Base-by-base conservation (phyloP, 495 filamentous ascomycete genomes). In the Polyplosphaeria fusca region DNA sequence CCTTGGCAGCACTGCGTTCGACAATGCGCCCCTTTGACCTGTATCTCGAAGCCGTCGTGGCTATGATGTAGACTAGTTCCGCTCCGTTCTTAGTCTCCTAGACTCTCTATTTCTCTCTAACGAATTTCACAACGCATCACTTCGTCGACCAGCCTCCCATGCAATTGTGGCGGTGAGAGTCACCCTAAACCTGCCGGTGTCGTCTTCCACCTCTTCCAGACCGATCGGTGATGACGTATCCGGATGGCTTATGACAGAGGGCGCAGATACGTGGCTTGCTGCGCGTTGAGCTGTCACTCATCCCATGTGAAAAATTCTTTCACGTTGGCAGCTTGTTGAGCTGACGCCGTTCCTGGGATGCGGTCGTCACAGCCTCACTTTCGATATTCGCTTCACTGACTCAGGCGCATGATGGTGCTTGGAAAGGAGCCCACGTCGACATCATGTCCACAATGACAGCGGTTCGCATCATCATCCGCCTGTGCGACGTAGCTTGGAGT, bases 281-380 rank as follows among this genome's bases (percentile, higher is more conserved):
- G 53, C 53, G 53, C 32, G 53, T 30, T 56, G 53, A 56, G 44
- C 43, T 56, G 53, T 56, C 53, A 56, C 39, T 35, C 14, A 14
- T 35, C 39, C 9, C 5, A 5, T 7, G 39, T 18, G 39, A 42
- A 42, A 20, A 42, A 19, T 42, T 19, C n/a, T 35, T 42, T 42
- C 39, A 5, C 20, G 30, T 19, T 56, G 32, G 43, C 16, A 47
- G 38, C 5, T 40, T 43, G 3, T 52, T 43, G 41, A 25, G 42
- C 26, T 40, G 32, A 19, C 35, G 23, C 38, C 25, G 11, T 43
- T 23, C 32, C 35, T 44, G 30, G 38, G 20, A 13, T 13, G 40
- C 16, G 38, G 38, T 44, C 44, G 50, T 43, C 30, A 37, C 42
- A 47, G 52, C 52, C 52, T 55, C 52, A 55, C 41, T 46, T 39